Conservation (phyloP, 148 eudicot species). For the Diospyros kaki region DNA sequence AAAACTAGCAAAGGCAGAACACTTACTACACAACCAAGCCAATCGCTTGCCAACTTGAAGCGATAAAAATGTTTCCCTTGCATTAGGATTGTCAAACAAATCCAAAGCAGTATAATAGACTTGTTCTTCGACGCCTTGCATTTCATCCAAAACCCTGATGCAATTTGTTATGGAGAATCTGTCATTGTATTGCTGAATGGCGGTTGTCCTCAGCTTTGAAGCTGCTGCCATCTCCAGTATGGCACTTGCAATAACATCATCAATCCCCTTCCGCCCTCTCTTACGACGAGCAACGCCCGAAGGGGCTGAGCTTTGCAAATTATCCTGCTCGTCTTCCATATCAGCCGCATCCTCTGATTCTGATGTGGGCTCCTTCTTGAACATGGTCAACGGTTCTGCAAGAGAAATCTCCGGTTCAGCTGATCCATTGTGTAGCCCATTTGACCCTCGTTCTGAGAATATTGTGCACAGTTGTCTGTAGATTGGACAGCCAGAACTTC, state of each 20-base stretch:
- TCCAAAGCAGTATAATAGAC: constrained; percentile 64
- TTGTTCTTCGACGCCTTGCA: constrained; percentile 38
- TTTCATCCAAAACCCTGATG: constrained; percentile 49
- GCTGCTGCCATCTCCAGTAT: constrained; percentile 71
- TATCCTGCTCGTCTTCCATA: constrained; percentile 24
- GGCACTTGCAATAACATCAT: constrained; percentile 51
- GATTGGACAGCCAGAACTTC: constrained; percentile 58
- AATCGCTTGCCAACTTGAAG: constrained; percentile 57
- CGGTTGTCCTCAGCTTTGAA: constrained; percentile 59
- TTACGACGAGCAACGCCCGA: constrained; percentile 24
- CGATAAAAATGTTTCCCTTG: constrained; percentile 62
- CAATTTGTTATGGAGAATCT: constrained; percentile 52
- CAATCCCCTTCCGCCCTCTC: constrained; percentile 63
- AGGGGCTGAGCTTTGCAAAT: constrained; percentile 13
- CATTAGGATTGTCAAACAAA: constrained; percentile 41
- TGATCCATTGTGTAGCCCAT: constrained; percentile 22
- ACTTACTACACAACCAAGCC: constrained; percentile 60
- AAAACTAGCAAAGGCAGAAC: constrained; percentile 26
- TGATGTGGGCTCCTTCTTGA: constrained; percentile 40
- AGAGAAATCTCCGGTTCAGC: constrained; percentile 20
- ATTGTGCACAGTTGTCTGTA: constrained; percentile 56
- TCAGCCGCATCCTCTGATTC: constrained; percentile 47
- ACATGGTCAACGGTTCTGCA: constrained; percentile 26
- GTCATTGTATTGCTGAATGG: constrained; percentile 36
- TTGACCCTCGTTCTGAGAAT: constrained; percentile 40